phyloP scores from a whole-genome alignment of 129 eudicot genomes.

The Centaurea solstitialis region DNA sequence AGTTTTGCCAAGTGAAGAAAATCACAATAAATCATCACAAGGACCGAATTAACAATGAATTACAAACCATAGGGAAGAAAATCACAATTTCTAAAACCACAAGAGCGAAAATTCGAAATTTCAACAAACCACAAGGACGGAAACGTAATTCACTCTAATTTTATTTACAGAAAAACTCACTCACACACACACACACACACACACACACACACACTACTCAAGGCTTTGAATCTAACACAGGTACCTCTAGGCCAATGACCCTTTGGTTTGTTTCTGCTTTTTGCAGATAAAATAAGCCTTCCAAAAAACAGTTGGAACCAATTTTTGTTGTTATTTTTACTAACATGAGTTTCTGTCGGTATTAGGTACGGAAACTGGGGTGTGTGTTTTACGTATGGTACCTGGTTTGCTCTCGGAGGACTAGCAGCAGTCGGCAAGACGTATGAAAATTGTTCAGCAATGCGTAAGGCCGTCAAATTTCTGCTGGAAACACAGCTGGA shows the following conservation, averaged over 20 bases:
- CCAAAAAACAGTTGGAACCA: constrained; percentile 2
- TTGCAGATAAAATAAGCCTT: neutral
- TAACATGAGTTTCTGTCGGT: neutral
- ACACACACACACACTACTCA: neutral
- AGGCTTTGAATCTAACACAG: neutral
- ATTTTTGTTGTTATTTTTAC: neutral
- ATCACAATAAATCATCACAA: no score
- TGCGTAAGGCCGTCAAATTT: constrained; percentile 62
- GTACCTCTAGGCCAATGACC: neutral
- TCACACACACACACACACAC: neutral
- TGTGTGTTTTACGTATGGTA: constrained; percentile 77
- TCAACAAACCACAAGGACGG: no score
- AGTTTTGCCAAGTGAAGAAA: no score
- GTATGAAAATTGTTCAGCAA: constrained; percentile 54
- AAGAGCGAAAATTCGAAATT: no score
- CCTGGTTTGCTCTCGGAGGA: constrained; percentile 86
- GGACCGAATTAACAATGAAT: no score
- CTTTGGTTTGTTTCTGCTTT: constrained; percentile 50
- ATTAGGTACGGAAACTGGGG: constrained; percentile 93
- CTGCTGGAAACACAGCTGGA: constrained; percentile 51
- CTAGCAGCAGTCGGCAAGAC: constrained; percentile 68
- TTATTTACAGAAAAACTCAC: neutral
- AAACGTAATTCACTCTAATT: neutral
- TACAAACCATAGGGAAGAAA: no score
- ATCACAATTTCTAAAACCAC: no score